Percentiles rank a stretch among this genome's conserved stretches.
Conservation (phyloP, 2,329 filamentous ascomycete genomes). For the Acarospora socialis region DNA sequence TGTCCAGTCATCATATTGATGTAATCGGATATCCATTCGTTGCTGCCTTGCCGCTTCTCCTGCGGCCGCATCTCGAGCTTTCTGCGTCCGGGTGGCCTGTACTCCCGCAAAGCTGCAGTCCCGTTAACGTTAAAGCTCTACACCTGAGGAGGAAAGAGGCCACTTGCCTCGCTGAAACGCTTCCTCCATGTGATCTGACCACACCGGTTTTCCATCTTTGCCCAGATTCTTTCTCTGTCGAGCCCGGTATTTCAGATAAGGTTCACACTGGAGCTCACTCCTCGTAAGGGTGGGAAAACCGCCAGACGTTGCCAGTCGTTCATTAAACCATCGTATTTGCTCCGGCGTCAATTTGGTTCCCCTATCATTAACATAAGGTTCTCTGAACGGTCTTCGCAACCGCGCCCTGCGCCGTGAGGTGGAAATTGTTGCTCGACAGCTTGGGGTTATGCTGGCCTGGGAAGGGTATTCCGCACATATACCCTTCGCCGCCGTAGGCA, state of each 20-base stretch:
- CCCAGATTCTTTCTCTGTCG: constrained; percentile 29
- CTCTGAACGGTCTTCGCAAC: no score
- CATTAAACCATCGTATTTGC: no score
- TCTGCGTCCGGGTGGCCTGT: no score
- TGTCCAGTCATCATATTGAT: constrained; percentile 42
- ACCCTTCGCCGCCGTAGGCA: no score
- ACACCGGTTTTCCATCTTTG: constrained; percentile 30
- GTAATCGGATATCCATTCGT: constrained; percentile 46
- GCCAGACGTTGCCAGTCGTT: no score
- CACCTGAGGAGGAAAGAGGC: no score
- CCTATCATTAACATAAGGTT: constrained; percentile 2
- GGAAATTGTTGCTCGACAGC: no score
- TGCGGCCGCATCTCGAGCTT: constrained; percentile 15
- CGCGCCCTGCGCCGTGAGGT: no score
- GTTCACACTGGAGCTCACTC: constrained; percentile 17
- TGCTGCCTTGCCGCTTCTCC: constrained; percentile 42
- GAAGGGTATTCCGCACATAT: no score
- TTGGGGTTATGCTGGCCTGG: background rate
- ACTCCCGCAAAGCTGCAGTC: no score
- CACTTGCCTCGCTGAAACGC: constrained; percentile 33
- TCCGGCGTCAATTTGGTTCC: no score
- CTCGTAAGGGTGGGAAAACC: background rate
- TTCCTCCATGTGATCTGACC: constrained; percentile 33
- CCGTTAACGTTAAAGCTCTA: no score
- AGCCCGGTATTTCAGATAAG: constrained; percentile 30